phyloP scores from a whole-genome alignment of 176 grass and related monocot genomes.

The Zoysia pacifica region DNA sequence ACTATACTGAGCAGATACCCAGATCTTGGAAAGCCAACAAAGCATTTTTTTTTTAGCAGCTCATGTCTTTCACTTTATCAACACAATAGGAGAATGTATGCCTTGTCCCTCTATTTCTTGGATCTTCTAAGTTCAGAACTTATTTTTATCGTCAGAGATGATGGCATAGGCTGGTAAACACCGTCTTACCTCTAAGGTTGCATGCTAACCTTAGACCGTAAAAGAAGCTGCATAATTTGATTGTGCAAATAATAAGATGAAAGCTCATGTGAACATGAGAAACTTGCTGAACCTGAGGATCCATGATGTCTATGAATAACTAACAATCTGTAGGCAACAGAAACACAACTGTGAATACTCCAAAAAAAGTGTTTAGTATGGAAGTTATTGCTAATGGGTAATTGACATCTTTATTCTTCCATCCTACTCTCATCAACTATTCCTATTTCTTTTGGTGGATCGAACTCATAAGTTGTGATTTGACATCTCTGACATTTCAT shows the following conservation, averaged over 20 bases:
- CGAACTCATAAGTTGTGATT: background rate
- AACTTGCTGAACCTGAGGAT: background rate
- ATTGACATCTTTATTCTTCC: slow-evolving; percentile 7
- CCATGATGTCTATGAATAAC: background rate
- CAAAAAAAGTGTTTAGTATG: slow-evolving; percentile 17
- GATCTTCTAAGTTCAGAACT: background rate
- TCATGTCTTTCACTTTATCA: background rate
- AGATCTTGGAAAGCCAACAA: background rate
- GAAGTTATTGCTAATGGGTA: slow-evolving; percentile 16
- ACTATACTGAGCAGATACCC: background rate
- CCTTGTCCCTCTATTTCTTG: background rate
- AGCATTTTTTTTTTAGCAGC: background rate
- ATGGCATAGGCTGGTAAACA: background rate
- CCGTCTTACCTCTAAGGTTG: background rate
- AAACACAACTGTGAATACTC: background rate
- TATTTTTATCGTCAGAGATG: background rate
- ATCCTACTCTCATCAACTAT: background rate
- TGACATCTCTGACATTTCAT: background rate
- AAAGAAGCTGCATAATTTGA: background rate
- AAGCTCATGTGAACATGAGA: background rate
- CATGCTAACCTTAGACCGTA: background rate
- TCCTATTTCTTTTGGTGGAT: background rate
- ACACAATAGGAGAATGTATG: background rate
- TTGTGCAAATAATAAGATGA: background rate
- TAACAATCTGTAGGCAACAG: background rate